These are phyloP conservation scores for Phytophthora capsici DNA, from an alignment of 352 stramenopile genomes.

Conservation along the genomic window DNA sequence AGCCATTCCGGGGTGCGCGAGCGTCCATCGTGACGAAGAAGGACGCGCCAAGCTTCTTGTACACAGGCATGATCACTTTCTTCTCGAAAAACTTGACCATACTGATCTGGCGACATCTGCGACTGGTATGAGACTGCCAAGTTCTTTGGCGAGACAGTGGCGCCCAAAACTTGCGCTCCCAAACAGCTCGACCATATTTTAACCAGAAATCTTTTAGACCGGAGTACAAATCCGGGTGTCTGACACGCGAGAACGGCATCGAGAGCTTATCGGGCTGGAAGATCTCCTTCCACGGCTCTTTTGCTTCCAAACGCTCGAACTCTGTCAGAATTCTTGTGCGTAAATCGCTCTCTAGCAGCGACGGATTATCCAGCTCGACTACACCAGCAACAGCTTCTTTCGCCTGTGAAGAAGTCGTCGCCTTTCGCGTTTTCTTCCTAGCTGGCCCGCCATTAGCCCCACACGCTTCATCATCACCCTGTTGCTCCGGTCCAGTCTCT, in stretches of 20 bases:
- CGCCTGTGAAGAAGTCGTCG: neutral
- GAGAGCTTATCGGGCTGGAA: constrained; percentile 25
- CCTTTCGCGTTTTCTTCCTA: constrained; percentile 10
- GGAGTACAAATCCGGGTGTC: constrained; percentile 11
- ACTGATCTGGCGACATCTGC: constrained; percentile 28
- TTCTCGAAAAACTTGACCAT: constrained; percentile 27
- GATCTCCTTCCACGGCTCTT: constrained; percentile 31
- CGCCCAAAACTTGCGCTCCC: constrained; percentile 45
- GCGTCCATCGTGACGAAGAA: constrained; percentile 42
- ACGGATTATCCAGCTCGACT: neutral
- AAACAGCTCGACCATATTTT: constrained; percentile 33
- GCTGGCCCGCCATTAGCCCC: neutral
- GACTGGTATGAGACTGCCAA: constrained; percentile 3
- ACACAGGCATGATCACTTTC: constrained; percentile 25
- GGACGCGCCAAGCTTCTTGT: constrained; percentile 27
- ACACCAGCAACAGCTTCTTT: neutral
- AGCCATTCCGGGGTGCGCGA: constrained; percentile 20
- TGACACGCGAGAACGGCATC: constrained; percentile 25
- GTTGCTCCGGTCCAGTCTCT: neutral
- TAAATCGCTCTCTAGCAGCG: neutral
- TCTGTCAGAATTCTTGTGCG: constrained; percentile 12
- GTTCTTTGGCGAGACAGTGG: constrained; percentile 17
- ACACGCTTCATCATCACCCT: neutral
- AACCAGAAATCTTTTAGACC: constrained; percentile 32
- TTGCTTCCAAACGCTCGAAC: constrained; percentile 29